These are phyloP conservation scores for Colletotrichum cuscutae DNA, from an alignment of 2,329 filamentous ascomycete genomes.

Conservation along the genomic window DNA sequence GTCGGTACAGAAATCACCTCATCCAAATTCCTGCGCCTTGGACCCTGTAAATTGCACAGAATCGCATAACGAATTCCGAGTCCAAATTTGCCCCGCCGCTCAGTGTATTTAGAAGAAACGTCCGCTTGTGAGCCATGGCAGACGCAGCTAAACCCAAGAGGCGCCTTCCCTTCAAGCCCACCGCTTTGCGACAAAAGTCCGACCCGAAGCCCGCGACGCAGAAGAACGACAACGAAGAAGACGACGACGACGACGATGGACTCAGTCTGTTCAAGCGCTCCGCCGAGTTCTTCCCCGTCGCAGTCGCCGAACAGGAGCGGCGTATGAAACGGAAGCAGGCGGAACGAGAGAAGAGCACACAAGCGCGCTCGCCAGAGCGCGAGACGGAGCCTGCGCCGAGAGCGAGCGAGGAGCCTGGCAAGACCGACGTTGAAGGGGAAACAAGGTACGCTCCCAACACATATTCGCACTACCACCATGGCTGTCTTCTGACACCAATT, in stretches of 20 bases:
- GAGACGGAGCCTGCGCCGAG: neutral
- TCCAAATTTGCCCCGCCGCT: neutral
- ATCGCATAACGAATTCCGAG: neutral
- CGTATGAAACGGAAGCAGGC: slow-evolving; percentile 35
- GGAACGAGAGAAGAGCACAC: slow-evolving; percentile 25
- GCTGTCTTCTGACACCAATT: slow-evolving; percentile 30
- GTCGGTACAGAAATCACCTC: neutral
- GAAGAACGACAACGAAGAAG: slow-evolving; percentile 20
- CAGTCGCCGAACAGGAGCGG: slow-evolving; percentile 52
- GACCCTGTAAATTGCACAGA: slow-evolving; percentile 3
- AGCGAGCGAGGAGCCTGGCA: slow-evolving; percentile 21
- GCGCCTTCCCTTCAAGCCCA: slow-evolving; percentile 62
- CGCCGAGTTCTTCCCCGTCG: slow-evolving; percentile 58
- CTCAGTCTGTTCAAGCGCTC: slow-evolving; percentile 62
- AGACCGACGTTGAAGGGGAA: slow-evolving; percentile 34
- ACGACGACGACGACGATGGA: slow-evolving; percentile 48
- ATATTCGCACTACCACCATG: neutral
- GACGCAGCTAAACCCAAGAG: slow-evolving; percentile 42
- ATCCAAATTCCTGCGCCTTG: neutral
- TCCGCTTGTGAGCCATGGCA: slow-evolving; percentile 7
- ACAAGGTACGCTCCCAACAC: neutral
- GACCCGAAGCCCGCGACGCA: slow-evolving; percentile 39
- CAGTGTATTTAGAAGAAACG: neutral
- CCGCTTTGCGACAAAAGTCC: slow-evolving; percentile 49
- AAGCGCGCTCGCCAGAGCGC: slow-evolving; percentile 9